A percentile compares a stretch with the other conserved stretches of the same genome.
Conservation (phyloP, 805 yeast genomes). For the Trichomonascus vanleenenianus region DNA sequence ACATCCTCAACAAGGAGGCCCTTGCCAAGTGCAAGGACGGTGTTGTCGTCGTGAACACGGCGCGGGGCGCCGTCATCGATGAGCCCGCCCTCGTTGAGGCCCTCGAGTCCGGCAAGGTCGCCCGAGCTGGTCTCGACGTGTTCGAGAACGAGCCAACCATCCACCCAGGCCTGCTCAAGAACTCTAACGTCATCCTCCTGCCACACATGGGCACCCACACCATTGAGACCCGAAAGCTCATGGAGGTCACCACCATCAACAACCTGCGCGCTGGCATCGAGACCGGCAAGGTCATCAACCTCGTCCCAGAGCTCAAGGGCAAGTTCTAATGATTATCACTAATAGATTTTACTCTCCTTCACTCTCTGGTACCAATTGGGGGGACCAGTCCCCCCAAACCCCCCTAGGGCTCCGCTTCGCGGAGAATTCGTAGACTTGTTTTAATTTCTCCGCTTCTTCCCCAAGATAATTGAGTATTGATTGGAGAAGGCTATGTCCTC, state of each 20-base stretch:
- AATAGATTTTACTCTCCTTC: background rate
- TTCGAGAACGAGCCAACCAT: conserved; percentile 52
- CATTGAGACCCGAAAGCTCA: conserved; percentile 42
- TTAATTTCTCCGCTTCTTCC: background rate
- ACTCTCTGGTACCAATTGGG: too few relatives aligned
- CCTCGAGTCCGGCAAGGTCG: conserved; percentile 43
- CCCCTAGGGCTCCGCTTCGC: too few relatives aligned
- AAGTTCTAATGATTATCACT: conserved; percentile 6
- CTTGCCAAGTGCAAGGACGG: conserved; percentile 47
- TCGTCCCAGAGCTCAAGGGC: conserved; percentile 65
- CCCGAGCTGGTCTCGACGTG: conserved; percentile 52
- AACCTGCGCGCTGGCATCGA: conserved; percentile 54
- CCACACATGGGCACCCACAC: conserved; percentile 48
- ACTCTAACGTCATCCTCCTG: conserved; percentile 42
- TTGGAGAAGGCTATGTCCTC: too few relatives aligned
- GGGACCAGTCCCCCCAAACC: too few relatives aligned
- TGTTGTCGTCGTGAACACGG: conserved; percentile 47
- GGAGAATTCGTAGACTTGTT: background rate
- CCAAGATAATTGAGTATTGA: too few relatives aligned
- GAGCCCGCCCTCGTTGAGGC: conserved; percentile 42
- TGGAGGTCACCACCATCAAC: conserved; percentile 73
- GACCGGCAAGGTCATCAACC: conserved; percentile 60
- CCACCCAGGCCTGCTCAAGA: conserved; percentile 37
- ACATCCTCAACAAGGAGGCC: conserved; percentile 38
- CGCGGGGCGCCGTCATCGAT: conserved; percentile 54